Evolutionary conservation across 345 rosid species (phyloP).

Genomic region (Gossypium raimondii): DNA sequence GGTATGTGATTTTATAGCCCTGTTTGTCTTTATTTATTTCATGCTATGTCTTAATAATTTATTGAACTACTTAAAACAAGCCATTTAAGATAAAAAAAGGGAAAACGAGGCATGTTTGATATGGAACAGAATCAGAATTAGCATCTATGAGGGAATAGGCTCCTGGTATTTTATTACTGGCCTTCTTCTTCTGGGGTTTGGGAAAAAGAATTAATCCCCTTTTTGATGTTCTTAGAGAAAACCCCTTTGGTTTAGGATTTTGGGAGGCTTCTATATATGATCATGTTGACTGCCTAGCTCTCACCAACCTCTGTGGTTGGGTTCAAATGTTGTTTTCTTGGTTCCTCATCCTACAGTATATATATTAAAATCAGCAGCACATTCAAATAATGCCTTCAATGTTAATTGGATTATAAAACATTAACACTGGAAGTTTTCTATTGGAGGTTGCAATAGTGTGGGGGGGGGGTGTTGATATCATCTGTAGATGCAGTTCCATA

Average conservation of each 20-base stretch:
- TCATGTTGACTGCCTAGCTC: neutral
- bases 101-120: neutral
- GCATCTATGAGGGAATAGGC: neutral
- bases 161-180: neutral
- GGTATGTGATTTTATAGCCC: slow-evolving; percentile 32
- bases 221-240: neutral
- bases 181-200: neutral
- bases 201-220: neutral
- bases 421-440: neutral
- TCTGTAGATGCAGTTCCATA: neutral
- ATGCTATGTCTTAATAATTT: neutral
- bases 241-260: neutral
- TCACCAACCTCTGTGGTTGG: neutral
- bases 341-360: neutral
- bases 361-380: neutral
- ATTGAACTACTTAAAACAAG: neutral
- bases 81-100: neutral
- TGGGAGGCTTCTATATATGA: neutral
- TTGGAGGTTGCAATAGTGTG: neutral
- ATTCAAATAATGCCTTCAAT: neutral
- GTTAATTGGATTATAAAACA: neutral
- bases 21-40: neutral
- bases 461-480: too few species aligned
- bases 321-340: neutral
- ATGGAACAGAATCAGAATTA: neutral